These are phyloP conservation scores for Croton setiger DNA, from an alignment of 441 rosid species.

Conservation along the genomic window DNA sequence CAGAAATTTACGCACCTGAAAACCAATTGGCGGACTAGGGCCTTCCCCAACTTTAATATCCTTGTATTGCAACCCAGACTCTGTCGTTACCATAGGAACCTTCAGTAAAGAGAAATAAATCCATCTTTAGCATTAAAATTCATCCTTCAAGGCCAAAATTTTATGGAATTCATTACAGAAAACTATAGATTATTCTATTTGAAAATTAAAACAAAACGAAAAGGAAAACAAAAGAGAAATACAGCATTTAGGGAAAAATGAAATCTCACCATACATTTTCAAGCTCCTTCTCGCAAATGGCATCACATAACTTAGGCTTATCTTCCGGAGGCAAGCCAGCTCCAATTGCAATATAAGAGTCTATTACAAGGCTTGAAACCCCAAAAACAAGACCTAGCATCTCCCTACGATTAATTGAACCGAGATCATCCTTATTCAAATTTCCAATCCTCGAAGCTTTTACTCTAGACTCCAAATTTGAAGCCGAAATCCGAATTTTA, in stretches of 20 bases:
- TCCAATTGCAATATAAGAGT: slow-evolving; percentile 34
- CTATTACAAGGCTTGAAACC: slow-evolving; percentile 33
- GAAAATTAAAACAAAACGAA: neutral
- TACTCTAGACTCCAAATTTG: slow-evolving; percentile 22
- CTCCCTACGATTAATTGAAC: slow-evolving; percentile 48
- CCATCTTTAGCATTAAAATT: slow-evolving; percentile 8
- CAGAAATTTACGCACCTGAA: slow-evolving; percentile 49
- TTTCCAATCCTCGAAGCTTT: slow-evolving; percentile 33
- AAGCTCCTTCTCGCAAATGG: slow-evolving; percentile 78
- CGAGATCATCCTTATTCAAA: slow-evolving; percentile 1
- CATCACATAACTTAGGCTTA: slow-evolving; percentile 76
- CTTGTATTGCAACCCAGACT: slow-evolving; percentile 84
- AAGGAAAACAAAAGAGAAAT: neutral
- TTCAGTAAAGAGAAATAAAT: slow-evolving; percentile 29
- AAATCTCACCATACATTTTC: slow-evolving; percentile 97
- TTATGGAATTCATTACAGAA: neutral
- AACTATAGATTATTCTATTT: neutral
- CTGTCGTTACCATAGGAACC: slow-evolving; percentile 90
- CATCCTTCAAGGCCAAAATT: neutral
- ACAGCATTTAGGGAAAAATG: slow-evolving; percentile 25
- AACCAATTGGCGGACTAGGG: slow-evolving; percentile 87
- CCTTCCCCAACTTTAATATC: slow-evolving; percentile 84
- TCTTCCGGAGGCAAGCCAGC: slow-evolving; percentile 86
- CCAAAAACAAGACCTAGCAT: slow-evolving; percentile 55
- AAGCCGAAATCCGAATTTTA: slow-evolving; percentile 26